phyloP scores from a whole-genome alignment of 176 grass and related monocot species.

The Metroxylon sagu region DNA sequence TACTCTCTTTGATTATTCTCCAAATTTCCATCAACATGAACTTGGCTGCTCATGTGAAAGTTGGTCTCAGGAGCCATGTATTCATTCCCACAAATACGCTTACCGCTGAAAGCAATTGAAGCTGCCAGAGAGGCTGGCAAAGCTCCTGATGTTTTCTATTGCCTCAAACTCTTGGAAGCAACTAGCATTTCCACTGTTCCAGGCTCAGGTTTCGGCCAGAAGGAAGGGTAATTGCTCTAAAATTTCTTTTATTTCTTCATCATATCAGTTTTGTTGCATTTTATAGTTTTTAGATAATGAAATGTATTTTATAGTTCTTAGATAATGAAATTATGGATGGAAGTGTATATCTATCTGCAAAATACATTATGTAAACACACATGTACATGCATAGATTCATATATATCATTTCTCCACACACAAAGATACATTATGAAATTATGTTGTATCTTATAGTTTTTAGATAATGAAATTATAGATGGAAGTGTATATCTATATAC shows the following conservation, averaged over 20 bases:
- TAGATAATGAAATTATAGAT: background rate
- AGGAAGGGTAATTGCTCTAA: conserved; percentile 63
- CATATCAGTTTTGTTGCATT: no score
- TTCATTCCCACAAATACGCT: conserved; percentile 90
- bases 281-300: no score
- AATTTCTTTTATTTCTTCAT: no score
- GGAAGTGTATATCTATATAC: no score
- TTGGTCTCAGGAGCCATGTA: conserved; percentile 87
- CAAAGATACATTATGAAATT: no score
- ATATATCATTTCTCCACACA: no score
- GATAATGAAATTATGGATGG: background rate
- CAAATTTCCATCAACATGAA: background rate
- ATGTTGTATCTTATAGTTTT: no score
- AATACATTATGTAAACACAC: no score
- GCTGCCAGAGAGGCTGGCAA: conserved; percentile 72
- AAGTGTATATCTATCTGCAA: no score
- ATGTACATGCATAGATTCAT: no score
- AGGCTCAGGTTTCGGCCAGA: conserved; percentile 95
- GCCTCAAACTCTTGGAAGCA: conserved; percentile 86
- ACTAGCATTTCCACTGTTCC: conserved; percentile 97
- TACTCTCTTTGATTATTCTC: background rate
- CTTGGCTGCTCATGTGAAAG: background rate
- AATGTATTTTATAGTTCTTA: no score
- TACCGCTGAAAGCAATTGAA: conserved; percentile 78
- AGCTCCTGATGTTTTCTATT: conserved; percentile 89